Percentiles rank a stretch among this genome's conserved stretches.
These are phyloP conservation scores for Trichophyton equinum DNA, from an alignment of 2,329 filamentous ascomycete genomes.

Conservation along the genomic window DNA sequence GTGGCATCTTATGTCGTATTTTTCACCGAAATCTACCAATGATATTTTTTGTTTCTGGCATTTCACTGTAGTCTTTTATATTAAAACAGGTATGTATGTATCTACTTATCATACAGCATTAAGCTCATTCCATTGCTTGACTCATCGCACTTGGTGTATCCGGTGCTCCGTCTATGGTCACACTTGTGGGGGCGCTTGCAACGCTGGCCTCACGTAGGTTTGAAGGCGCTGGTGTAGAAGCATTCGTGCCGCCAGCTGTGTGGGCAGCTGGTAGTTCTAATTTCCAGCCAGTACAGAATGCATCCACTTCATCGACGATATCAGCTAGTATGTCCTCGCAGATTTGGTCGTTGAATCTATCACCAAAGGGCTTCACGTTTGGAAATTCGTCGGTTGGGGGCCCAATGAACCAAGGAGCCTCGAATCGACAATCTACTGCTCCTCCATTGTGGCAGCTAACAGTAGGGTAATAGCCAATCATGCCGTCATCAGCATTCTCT, in stretches of 20 bases:
- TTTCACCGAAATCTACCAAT: not conserved
- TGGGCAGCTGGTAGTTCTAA: not conserved
- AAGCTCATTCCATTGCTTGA: not conserved
- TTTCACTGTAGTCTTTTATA: not conserved
- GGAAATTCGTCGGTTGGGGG: slow-evolving; percentile 38
- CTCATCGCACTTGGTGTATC: not conserved
- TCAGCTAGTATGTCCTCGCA: slow-evolving; percentile 90
- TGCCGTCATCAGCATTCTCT: slow-evolving; percentile 82
- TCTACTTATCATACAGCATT: not conserved
- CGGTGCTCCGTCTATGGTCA: not conserved
- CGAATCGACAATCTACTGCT: slow-evolving; percentile 86
- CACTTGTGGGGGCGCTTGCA: not conserved
- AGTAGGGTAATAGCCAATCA: slow-evolving; percentile 89
- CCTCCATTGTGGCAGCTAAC: slow-evolving; percentile 87
- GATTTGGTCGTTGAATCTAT: slow-evolving; percentile 84
- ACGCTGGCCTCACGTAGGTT: not conserved
- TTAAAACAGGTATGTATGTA: not conserved
- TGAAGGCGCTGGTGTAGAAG: slow-evolving; percentile 3
- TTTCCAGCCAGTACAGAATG: slow-evolving; percentile 42
- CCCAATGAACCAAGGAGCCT: slow-evolving; percentile 82
- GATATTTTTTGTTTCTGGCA: not conserved
- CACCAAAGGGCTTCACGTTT: slow-evolving; percentile 40
- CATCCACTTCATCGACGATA: slow-evolving; percentile 81
- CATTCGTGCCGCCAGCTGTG: not conserved
- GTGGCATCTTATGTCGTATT: not conserved